phyloP scores from a whole-genome alignment of 78 protist genomes.

The Chrysochromulina parva region DNA sequence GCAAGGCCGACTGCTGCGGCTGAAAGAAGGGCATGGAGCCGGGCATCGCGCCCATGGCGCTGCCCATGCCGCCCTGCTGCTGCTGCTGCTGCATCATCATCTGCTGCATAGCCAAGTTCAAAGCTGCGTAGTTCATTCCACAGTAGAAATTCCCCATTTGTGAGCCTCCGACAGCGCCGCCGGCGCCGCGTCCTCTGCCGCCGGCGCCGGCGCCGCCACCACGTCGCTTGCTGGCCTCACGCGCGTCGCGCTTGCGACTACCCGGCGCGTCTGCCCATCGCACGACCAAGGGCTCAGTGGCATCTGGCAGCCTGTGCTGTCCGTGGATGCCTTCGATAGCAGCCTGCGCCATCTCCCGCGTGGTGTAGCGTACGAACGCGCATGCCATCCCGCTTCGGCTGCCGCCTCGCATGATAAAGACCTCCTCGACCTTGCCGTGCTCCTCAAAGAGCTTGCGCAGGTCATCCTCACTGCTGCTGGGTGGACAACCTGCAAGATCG shows the following conservation, averaged over 20 bases:
- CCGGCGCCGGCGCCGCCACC: no score
- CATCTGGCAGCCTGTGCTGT: background rate
- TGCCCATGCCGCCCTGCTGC: no score
- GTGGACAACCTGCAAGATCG: background rate
- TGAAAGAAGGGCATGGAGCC: no score
- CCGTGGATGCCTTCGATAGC: background rate
- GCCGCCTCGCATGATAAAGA: slow-evolving; percentile 1
- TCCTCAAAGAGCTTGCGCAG: background rate
- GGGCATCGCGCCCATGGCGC: no score
- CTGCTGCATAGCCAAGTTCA: no score
- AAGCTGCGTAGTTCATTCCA: no score
- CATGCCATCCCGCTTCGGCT: background rate
- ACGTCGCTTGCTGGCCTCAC: background rate
- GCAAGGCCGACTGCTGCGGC: no score
- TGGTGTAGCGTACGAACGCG: background rate
- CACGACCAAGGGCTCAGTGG: background rate
- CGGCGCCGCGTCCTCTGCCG: no score
- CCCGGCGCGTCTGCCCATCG: slow-evolving; percentile 17
- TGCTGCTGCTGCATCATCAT: no score
- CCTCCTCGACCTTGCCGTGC: background rate
- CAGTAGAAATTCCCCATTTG: no score
- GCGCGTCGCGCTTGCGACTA: background rate
- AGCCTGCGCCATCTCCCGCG: background rate
- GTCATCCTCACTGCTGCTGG: background rate
- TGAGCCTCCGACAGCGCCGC: no score